Evolutionary conservation across 306 rosid species (phyloP), one percentile per base, ranked within the genome.

Genomic region (Vicia villosa): DNA sequence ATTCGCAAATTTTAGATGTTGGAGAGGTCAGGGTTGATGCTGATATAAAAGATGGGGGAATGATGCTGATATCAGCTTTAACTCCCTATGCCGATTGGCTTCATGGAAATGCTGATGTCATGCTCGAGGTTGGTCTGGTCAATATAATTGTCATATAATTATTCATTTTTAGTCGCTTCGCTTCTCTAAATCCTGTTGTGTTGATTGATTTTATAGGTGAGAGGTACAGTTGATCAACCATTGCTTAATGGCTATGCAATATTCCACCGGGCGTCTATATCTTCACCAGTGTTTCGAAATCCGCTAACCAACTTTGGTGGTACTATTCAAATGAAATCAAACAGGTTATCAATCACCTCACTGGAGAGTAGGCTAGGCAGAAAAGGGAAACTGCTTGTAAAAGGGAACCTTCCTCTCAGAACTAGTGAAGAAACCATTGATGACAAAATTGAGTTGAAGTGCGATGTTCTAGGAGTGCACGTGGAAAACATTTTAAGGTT

Each of bases 1-100:
- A 88, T 81, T 94, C 88, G 89, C 85, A 87, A 76, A 73, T 80
- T 77, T 79, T 90, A 78, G 95, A 83, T 79, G 95, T 69, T 37
- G 96, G 90, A 74, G 97, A 94, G 87, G 89, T 94, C 77, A 88
- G 88, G 77, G 84, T 94, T 68, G 92, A 90, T 77, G 95, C 88
- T 13, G 92, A 88, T 78, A 86, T 94, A 69, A 91, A 90, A 85
- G 98, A 94, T 80, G 97, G 98, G 66, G 98, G 98, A 74, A 94
- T 94, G 98, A 83, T 83, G 92, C 79, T 94, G 79, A 76, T 94
- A 58, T 85, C 98, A 75, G 95, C 98, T 75, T 79, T 90, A 78
- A 80, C 92, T 74, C 96, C 98, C 64, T 73, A 88, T 87, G 96
- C 87, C 76, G 76, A 86, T 75, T 94, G 98, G 98, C 98, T 94